Evolutionary conservation across 768 basidiomycete genomes (phyloP).

Genomic region (Glaciozyma antarctica): DNA sequence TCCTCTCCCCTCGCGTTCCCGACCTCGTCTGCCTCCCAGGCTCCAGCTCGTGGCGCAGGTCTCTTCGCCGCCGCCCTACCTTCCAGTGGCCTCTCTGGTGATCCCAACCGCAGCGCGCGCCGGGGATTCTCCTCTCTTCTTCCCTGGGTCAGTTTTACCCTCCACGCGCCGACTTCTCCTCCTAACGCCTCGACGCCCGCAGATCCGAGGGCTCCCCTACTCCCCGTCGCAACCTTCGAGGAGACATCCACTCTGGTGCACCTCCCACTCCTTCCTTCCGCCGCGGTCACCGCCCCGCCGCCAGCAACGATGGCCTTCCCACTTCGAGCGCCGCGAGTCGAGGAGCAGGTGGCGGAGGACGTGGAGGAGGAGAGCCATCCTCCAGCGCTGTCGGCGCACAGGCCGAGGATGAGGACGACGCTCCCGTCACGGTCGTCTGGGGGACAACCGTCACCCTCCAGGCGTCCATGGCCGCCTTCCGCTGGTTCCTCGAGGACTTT

Average conservation of each 20-base stretch:
- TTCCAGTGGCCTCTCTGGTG: slow-evolving; percentile 15
- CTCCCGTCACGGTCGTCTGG: slow-evolving; percentile 77
- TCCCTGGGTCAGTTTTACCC: slow-evolving; percentile 40
- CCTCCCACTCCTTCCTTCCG: slow-evolving; percentile 42
- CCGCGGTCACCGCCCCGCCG: slow-evolving; percentile 38
- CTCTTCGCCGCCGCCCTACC: slow-evolving; percentile 24
- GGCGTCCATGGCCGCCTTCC: slow-evolving; percentile 83
- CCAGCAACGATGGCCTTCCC: slow-evolving; percentile 25
- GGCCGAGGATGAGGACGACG: slow-evolving; percentile 30
- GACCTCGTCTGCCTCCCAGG: slow-evolving; percentile 36
- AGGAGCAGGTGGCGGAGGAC: slow-evolving; percentile 16
- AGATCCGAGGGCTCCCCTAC: slow-evolving; percentile 45
- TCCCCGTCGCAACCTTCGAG: slow-evolving; percentile 62
- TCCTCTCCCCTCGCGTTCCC: slow-evolving; percentile 17
- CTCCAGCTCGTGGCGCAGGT: slow-evolving; percentile 13
- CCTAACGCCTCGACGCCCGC: neutral
- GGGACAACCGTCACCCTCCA: slow-evolving; percentile 89
- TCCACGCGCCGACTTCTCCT: neutral
- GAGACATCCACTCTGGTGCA: slow-evolving; percentile 81
- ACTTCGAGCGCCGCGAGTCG: slow-evolving; percentile 14
- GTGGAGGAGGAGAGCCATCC: slow-evolving; percentile 17
- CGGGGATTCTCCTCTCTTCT: slow-evolving; percentile 41
- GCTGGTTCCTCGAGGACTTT: slow-evolving; percentile 80
- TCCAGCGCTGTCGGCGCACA: slow-evolving; percentile 13
- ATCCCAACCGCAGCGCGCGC: slow-evolving; percentile 14